phyloP scores from a whole-genome alignment of 805 yeast species.

The Pichia membranifaciens region DNA sequence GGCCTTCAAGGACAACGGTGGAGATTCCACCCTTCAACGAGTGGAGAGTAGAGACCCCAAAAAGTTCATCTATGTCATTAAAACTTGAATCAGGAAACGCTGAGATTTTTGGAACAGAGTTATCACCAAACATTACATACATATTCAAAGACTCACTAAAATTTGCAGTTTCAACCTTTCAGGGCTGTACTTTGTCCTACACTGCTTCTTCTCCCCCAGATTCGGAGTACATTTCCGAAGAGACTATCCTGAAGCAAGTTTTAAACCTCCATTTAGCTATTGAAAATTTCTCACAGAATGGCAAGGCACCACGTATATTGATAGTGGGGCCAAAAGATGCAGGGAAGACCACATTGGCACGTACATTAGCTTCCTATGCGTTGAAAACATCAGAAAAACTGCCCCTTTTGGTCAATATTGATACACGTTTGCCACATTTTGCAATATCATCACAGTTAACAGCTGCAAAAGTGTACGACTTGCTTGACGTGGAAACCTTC shows the following conservation, averaged over 20 bases:
- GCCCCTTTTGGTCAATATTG: conserved; percentile 74
- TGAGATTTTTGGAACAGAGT: conserved; percentile 90
- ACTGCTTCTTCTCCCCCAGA: conserved; percentile 34
- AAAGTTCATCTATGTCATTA: background rate
- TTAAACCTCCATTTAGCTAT: conserved; percentile 71
- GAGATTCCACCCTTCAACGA: conserved; percentile 20
- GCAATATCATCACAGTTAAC: conserved; percentile 74
- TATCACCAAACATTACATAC: conserved; percentile 65
- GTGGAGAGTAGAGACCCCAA: conserved; percentile 6
- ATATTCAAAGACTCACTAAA: conserved; percentile 47
- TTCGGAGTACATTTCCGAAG: conserved; percentile 64
- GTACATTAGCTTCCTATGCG: conserved; percentile 70
- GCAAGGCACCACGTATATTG: conserved; percentile 48
- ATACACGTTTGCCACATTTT: conserved; percentile 53
- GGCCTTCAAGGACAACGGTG: conserved; percentile 4
- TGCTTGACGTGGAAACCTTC: conserved; percentile 64
- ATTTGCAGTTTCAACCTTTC: conserved; percentile 51
- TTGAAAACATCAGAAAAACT: conserved; percentile 44
- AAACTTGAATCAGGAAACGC: conserved; percentile 60
- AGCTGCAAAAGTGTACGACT: conserved; percentile 78
- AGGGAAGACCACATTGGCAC: conserved; percentile 76
- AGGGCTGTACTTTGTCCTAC: conserved; percentile 60
- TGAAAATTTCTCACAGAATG: conserved; percentile 40
- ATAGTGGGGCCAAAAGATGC: conserved; percentile 65
- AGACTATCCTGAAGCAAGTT: conserved; percentile 46